Evolutionary conservation across 306 rosid genomes (phyloP).

Genomic region (Castanea sativa): DNA sequence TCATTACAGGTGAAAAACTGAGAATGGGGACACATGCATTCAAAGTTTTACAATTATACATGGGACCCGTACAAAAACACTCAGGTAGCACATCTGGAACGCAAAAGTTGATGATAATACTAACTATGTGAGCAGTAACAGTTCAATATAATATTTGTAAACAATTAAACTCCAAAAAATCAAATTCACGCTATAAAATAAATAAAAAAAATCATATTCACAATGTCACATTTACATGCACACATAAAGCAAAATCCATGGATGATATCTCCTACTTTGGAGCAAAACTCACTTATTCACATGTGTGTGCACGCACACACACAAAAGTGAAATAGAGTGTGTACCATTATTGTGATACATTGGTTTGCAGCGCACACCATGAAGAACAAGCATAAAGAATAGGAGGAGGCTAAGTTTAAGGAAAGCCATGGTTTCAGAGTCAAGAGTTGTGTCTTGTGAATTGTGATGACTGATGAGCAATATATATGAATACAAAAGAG

Average conservation of each 20-base stretch:
- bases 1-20: no score
- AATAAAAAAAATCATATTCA: background rate
- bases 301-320: no score
- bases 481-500: background rate
- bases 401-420: background rate
- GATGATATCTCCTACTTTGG: no score
- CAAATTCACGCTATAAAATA: background rate
- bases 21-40: no score
- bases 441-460: background rate
- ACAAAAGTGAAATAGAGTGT: background rate
- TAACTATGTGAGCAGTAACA: no score
- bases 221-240: background rate
- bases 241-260: background rate
- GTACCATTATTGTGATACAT: constrained; percentile 5
- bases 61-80: no score
- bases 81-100: no score
- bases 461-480: background rate
- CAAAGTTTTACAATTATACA: no score
- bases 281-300: no score
- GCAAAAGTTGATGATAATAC: no score
- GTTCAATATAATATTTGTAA: no score
- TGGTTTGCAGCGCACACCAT: background rate
- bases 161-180: no score
- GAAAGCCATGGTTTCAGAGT: constrained; percentile 9
- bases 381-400: constrained; percentile 1